Evolutionary conservation across 805 yeast species (phyloP), one percentile per base, ranked within the genome.

Genomic region (Nakazawaea ishiwadae): DNA sequence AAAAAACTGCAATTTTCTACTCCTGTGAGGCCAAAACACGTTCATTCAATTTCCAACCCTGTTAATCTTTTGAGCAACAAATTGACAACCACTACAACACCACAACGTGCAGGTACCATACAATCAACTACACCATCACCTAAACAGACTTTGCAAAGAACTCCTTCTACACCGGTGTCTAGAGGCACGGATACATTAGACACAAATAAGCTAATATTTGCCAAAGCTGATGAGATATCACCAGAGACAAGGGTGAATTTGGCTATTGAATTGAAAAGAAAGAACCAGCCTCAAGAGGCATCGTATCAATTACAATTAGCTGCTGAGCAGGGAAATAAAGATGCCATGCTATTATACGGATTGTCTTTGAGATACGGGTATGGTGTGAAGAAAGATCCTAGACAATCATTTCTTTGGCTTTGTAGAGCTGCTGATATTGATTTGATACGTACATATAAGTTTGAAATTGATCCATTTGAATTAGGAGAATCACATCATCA

Each of bases 331-430:
- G 84, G 86, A 6, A 69, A 73, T 48, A 68, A 65, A 46, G 75
- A 79, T 33, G 95, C 89, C 1, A 82, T 77, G 81, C 67, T 78
- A 35, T 55, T 82, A 23, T 84, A 83, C 51, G 86, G 87, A 0
- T 56, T 81, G 48, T 82, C 89, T 0, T 59, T 85, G 18, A 63
- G 83, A 37, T 64, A 72, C 43, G 93, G 91, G 0, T 80, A 78
- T 56, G 93, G 93, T 0, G 77, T 81, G 9, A 66, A 74, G 15
- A 69, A 67, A 40, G 81, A 81, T 52, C 71, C 73, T 31, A 51
- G 59, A 15, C 73, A 69, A 37, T 74, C 88, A 3, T 65, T 80
- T 35, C 58, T 65, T 40, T 83, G 87, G 84, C 63, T 85, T 4
- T 69, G 74, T 47, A 68, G 66, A 44, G 83, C 81, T 0, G 73